Evolutionary conservation across 2,329 filamentous ascomycete species (phyloP), one percentile per base, ranked within the genome.

Genomic region (Cladophialophora exuberans): DNA sequence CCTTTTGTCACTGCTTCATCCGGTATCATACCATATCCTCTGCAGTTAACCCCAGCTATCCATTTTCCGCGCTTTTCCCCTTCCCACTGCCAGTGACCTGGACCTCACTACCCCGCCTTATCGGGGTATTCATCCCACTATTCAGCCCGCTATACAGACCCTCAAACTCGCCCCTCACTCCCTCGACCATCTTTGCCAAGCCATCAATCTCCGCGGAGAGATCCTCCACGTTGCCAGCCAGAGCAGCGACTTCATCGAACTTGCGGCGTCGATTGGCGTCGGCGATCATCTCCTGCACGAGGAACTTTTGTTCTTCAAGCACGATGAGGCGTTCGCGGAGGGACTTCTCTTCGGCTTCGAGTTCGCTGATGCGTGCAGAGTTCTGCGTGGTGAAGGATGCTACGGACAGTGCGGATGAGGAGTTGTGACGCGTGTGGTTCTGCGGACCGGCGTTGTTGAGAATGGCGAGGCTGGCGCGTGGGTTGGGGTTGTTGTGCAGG

Each of bases 241-340:
- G 74, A 9, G 89, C 89, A 52, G 84, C 83, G 2, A 95, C 89
- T 71, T 97, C 92, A 66, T 96, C 92, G 63, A 96, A 95, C 55
- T 89, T 85, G 23, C 89, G 79, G 9, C 88, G 83, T 36, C 85
- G 86, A 43, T 86, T 87, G 0, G 91, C 90, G 57, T 86, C 83
- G 6, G 83, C 83, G 39, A 96, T 83, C 90, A 96, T 96, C 64
- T 89, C 85, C 31, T 86, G 84, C 0, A 97, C 90, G 73, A 96
- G 84, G 72, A 95, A 96, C 61, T 86, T 87, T 70, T 97, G 92
- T 72, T 97, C 92, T 70, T 96, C 90, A 1, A 97, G 79, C 5
- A 97, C 86, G 25, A 94, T 88, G 10, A 96, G 75, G 3, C 85
- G 79, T 66, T 96, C 91, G 13, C 88, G 83, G 1, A 95, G 75